A percentile compares a stretch with the other conserved stretches of the same genome.
phyloP scores from a whole-genome alignment of 192 early-diverging fungal genomes.

The Backusella macrospora region DNA sequence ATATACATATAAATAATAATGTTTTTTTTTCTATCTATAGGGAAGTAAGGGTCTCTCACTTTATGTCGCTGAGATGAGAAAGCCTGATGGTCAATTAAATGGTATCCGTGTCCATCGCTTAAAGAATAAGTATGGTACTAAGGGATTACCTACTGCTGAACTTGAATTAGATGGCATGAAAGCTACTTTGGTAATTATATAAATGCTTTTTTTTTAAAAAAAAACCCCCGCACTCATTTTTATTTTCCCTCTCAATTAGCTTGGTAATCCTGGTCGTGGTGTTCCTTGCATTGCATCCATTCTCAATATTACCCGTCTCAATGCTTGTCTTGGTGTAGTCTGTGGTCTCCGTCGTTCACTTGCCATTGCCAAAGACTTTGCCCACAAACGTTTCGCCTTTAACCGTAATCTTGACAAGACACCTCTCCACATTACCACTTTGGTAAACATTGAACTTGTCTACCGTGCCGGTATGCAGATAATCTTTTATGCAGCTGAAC shows the following conservation, averaged over 20 bases:
- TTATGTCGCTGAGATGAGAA: constrained; percentile 60
- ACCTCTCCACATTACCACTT: constrained; percentile 62
- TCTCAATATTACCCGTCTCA: constrained; percentile 71
- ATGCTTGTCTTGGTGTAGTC: constrained; percentile 53
- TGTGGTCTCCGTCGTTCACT: constrained; percentile 48
- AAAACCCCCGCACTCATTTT: too few relatives aligned
- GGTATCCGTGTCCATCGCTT: constrained; percentile 69
- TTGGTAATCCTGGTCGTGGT: constrained; percentile 57
- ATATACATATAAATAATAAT: background rate
- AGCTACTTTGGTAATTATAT: constrained; percentile 37
- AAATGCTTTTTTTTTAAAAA: background rate
- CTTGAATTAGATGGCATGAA: constrained; percentile 61
- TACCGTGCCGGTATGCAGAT: constrained; percentile 57
- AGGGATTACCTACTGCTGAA: constrained; percentile 73
- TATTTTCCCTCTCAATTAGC: too few relatives aligned
- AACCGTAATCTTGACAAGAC: constrained; percentile 48
- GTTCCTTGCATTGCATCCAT: constrained; percentile 65
- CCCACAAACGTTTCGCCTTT: constrained; percentile 60
- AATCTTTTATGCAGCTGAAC: constrained; percentile 53
- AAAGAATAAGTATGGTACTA: constrained; percentile 75
- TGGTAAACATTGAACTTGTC: constrained; percentile 60
- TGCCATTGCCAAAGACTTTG: constrained; percentile 62
- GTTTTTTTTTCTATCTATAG: background rate
- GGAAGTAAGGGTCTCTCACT: constrained; percentile 64
- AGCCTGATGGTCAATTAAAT: constrained; percentile 57